phyloP scores from a whole-genome alignment of 1,139 yeast species.

The Protomyces pachydermus region DNA sequence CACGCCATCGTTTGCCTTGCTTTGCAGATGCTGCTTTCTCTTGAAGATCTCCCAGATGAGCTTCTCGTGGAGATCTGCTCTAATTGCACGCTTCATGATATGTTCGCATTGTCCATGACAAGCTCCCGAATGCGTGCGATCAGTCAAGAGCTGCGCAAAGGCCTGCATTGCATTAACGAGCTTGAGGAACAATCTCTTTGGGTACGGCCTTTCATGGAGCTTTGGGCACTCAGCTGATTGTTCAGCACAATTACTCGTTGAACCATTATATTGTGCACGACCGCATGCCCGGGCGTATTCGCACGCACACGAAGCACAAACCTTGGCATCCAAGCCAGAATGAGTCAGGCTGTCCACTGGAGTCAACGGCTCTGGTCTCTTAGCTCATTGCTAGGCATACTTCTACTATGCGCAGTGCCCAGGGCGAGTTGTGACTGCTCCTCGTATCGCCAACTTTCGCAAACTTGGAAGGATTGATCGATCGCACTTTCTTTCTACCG shows the following conservation, averaged over 20 bases:
- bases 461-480: no score
- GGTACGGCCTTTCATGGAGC: neutral
- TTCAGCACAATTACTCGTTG: conserved; percentile 14
- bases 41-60: conserved; percentile 6
- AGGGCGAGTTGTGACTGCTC: no score
- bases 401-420: no score
- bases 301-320: conserved; percentile 12
- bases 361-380: neutral
- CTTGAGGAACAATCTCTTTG: conserved; percentile 21
- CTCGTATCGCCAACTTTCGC: no score
- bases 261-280: conserved; percentile 12
- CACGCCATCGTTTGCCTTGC: no score
- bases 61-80: neutral
- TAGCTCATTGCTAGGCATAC: no score
- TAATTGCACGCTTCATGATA: conserved; percentile 7
- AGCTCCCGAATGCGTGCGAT: neutral
- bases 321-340: conserved; percentile 12
- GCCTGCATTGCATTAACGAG: conserved; percentile 18
- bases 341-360: conserved; percentile 13
- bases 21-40: neutral
- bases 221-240: neutral
- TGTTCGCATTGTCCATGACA: conserved; percentile 4
- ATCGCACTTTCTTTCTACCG: no score
- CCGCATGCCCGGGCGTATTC: conserved; percentile 8
- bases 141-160: conserved; percentile 4